Evolutionary conservation across 768 basidiomycete species (phyloP), one percentile per base, ranked within the genome.

Genomic region (Melanogaster broomeanus): DNA sequence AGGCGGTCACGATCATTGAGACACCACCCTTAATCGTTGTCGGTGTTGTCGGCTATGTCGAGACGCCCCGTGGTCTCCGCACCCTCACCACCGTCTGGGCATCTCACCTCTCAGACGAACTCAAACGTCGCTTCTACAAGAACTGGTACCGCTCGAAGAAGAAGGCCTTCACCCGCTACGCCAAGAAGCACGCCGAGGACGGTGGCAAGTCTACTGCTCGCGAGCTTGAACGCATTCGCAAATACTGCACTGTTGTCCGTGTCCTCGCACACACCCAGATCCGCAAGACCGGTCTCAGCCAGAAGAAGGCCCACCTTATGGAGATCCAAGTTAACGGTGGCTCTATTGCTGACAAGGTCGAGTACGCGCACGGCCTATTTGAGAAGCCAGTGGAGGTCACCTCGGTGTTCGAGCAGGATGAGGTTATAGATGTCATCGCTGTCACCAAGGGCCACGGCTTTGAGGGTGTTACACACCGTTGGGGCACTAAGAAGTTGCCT

Each of bases 81-180:
- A 93, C 94, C 37, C 89, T 99, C 68, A 98, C 97, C 68, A 99
- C 97, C 55, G 95, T 97, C 72, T 93, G 90, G 97, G 95, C 97
- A 42, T 90, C 91, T 62, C 97, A 99, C 74, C 84, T 99, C 38
- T 95, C 93, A 34, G 97, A 98, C 72, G 95, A 98, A 72, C 71
- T 98, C 72, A 99, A 96, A 78, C 92, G 97, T 68, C 86, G 97
- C 63, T 98, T 99, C 88, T 98, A 98, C 89, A 95, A 94, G 83
- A 97, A 96, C 84, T 98, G 96, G 95, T 98, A 98, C 82, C 88
- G 92, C 63, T 96, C 93, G 44, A 99, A 99, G 90, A 98, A 98
- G 85, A 99, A 99, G 87, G 97, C 97, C 35, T 99, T 98, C 85
- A 99, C 97, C 67, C 93, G 93, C 71, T 99, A 99, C 75, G 95